Evolutionary conservation across 768 basidiomycete genomes (phyloP), one percentile per base, ranked within the genome.

Genomic region (Hypholoma sublateritium): DNA sequence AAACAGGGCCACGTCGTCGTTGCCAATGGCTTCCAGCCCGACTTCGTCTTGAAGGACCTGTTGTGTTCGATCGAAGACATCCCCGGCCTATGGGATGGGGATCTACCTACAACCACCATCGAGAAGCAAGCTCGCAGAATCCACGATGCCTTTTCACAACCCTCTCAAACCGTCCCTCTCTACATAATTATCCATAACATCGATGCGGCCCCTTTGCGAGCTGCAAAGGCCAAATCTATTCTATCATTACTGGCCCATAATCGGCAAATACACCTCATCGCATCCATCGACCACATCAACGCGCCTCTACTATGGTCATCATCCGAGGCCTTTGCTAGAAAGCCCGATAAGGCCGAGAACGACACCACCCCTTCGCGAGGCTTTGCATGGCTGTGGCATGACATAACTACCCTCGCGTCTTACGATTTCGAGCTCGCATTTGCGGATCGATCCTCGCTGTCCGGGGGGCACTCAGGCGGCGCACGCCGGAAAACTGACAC

Each of bases 131-230:
- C 84, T 1, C 82, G 80, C 52, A 78, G 85, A 19, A 81, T 94
- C 59, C 81, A 84, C 64, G 77, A 86, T 21, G 84, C 85, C 65
- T 87, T 91, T 67, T 68, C 80, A 0, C 66, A 67, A 48, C 56
- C 69, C 16, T 55, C 67, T 24, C 69, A 77, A 22, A 68, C 70
- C 25, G 69, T 68, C 45, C 81, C 80, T 45, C 75, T 98, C 41
- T 93, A 86, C 68, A 75, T 98, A 59, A 72, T 96, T 65, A 75
- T 97, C 21, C 94, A 98, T 77, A 95, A 91, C 72, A 86, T 98
- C 70, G 95, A 98, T 64, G 80, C 88, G 0, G 79, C 87, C 0
- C 73, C 83, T 5, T 74, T 97, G 22, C 89, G 93, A 37, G 70
- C 79, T 1, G 64, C 80, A 17, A 87, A 87, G 62, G 76, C 86